Conservation (phyloP, 306 rosid genomes). For the Lathyrus tuberosus region DNA sequence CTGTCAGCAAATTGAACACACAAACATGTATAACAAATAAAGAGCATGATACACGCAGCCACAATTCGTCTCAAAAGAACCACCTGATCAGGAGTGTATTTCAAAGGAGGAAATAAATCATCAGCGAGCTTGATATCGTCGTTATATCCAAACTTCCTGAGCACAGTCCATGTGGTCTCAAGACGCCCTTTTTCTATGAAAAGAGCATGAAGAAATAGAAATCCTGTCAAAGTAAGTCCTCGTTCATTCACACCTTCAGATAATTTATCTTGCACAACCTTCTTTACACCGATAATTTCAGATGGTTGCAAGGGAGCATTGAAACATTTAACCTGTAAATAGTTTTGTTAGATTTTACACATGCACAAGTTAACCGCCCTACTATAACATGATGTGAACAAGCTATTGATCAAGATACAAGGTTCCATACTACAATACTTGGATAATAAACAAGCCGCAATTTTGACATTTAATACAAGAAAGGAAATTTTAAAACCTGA, state of each 20-base stretch:
- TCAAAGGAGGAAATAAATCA: conserved; percentile 69
- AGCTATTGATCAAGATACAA: conserved; percentile 26
- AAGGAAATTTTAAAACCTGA: conserved; percentile 41
- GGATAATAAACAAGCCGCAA: conserved; percentile 18
- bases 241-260: conserved; percentile 97
- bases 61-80: conserved; percentile 30
- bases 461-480: conserved; percentile 18
- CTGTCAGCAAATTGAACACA: conserved; percentile 15
- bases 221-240: conserved; percentile 96
- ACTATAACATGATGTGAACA: conserved; percentile 30
- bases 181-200: conserved; percentile 97
- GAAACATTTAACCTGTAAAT: conserved; percentile 90
- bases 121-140: conserved; percentile 93
- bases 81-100: conserved; percentile 88
- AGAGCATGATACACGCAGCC: conserved; percentile 7
- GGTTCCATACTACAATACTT: conserved; percentile 19
- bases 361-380: neutral
- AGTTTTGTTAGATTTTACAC: conserved; percentile 39
- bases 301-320: conserved; percentile 97
- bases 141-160: conserved; percentile 91
- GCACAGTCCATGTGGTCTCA: conserved; percentile 98
- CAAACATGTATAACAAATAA: conserved; percentile 11
- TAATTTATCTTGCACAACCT: conserved; percentile 88
- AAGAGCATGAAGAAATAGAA: conserved; percentile 94
- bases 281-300: conserved; percentile 88